phyloP scores from a whole-genome alignment of 148 eudicot genomes.

The Persicaria maculosa region DNA sequence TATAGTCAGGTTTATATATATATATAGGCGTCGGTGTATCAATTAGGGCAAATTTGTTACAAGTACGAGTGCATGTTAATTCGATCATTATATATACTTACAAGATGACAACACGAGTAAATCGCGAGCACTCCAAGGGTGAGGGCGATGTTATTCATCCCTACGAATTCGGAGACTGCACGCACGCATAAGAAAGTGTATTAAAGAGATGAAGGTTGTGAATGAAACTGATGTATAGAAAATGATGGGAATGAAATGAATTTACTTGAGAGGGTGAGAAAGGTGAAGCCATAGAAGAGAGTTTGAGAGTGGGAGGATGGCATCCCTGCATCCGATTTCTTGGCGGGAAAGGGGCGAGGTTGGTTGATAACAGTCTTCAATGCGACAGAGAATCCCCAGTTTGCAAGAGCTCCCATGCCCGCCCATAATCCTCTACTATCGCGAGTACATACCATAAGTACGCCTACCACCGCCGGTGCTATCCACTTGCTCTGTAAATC shows the following conservation, averaged over 20 bases:
- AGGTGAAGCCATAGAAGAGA: constrained; percentile 6
- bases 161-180: constrained; percentile 51
- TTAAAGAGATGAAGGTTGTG: too few species aligned
- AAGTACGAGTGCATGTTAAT: too few species aligned
- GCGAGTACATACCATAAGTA: background rate
- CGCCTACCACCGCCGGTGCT: background rate
- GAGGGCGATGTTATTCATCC: constrained; percentile 37
- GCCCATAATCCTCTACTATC: constrained; percentile 2
- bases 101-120: constrained; percentile 46
- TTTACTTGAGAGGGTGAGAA: background rate
- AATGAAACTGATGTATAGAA: too few species aligned
- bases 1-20: too few species aligned
- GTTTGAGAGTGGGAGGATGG: background rate
- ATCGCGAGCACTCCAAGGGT: constrained; percentile 30
- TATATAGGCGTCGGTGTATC: too few species aligned
- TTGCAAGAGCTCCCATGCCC: background rate
- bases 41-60: too few species aligned
- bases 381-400: background rate
- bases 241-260: background rate
- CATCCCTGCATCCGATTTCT: constrained; percentile 7
- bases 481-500: constrained; percentile 1
- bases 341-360: constrained; percentile 5
- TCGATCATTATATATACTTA: constrained; percentile 20
- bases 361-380: background rate
- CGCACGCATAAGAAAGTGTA: too few species aligned